phyloP scores from a whole-genome alignment of 2,329 filamentous ascomycete genomes.

The Aspergillus novoparasiticus region DNA sequence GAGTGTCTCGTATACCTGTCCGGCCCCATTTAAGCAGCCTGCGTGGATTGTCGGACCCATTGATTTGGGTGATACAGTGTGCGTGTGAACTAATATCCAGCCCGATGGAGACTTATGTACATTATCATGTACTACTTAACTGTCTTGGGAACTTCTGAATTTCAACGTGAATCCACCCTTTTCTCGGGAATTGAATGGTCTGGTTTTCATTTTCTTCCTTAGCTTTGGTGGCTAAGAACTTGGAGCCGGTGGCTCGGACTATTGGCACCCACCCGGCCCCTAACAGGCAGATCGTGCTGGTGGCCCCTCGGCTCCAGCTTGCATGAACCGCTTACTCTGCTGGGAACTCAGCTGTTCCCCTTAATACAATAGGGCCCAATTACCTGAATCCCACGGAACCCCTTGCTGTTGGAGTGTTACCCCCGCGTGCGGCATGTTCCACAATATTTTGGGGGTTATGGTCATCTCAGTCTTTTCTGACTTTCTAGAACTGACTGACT shows the following conservation, averaged over 20 bases:
- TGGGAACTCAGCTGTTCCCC: slow-evolving; percentile 14
- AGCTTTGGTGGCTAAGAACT: slow-evolving; percentile 13
- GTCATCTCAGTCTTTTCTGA: slow-evolving; percentile 1
- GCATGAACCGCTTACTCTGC: slow-evolving; percentile 27
- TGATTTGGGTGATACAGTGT: slow-evolving; percentile 17
- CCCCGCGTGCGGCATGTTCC: slow-evolving; percentile 37
- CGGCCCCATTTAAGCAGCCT: not conserved
- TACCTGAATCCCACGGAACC: slow-evolving; percentile 17
- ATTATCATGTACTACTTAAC: not conserved
- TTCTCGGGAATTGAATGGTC: not conserved
- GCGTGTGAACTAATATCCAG: slow-evolving; percentile 10
- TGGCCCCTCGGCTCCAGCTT: slow-evolving; percentile 22
- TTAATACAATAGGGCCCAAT: not conserved
- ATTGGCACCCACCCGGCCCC: slow-evolving; percentile 24
- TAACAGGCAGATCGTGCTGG: slow-evolving; percentile 29
- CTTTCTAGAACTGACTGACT: not conserved
- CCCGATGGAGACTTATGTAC: not conserved
- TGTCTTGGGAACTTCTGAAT: not conserved
- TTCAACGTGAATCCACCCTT: not conserved
- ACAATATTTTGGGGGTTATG: slow-evolving; percentile 20
- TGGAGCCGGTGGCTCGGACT: slow-evolving; percentile 21
- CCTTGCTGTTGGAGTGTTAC: slow-evolving; percentile 28
- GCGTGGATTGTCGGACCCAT: not conserved
- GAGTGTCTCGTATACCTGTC: not conserved
- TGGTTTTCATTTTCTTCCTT: slow-evolving; percentile 5